A percentile compares a stretch with the other conserved stretches of the same genome.
phyloP scores from a whole-genome alignment of 768 basidiomycete genomes.

The Termitomyces sp. region DNA sequence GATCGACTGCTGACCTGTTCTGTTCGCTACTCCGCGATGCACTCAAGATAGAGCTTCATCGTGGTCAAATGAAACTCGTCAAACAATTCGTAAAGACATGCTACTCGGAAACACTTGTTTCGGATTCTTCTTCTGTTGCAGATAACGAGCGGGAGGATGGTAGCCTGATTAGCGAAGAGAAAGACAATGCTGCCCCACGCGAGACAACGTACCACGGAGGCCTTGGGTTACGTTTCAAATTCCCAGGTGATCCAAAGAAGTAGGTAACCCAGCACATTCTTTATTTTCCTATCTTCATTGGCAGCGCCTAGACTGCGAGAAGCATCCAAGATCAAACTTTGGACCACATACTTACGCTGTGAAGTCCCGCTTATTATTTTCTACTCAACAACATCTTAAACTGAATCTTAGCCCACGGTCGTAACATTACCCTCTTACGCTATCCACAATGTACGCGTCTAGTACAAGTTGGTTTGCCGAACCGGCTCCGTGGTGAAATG shows the following conservation, averaged over 20 bases:
- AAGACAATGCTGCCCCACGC: slow-evolving; percentile 36
- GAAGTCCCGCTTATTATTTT: slow-evolving; percentile 16
- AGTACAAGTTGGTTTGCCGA: slow-evolving; percentile 94
- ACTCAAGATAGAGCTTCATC: slow-evolving; percentile 83
- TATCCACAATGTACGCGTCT: slow-evolving; percentile 98
- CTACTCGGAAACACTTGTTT: slow-evolving; percentile 87
- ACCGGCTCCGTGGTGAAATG: slow-evolving; percentile 90
- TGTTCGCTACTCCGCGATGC: slow-evolving; percentile 85
- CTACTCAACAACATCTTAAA: slow-evolving; percentile 2
- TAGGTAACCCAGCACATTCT: slow-evolving; percentile 25
- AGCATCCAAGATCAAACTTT: slow-evolving; percentile 92
- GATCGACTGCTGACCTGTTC: slow-evolving; percentile 91
- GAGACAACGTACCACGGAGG: slow-evolving; percentile 69
- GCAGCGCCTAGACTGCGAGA: slow-evolving; percentile 60
- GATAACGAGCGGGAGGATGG: slow-evolving; percentile 69
- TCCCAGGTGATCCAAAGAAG: slow-evolving; percentile 92
- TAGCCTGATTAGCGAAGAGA: slow-evolving; percentile 49
- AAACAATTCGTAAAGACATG: slow-evolving; percentile 89
- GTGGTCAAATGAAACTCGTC: slow-evolving; percentile 89
- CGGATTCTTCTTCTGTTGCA: slow-evolving; percentile 45
- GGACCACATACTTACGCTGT: slow-evolving; percentile 86
- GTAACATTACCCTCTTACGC: slow-evolving; percentile 90
- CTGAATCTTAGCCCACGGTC: slow-evolving; percentile 66
- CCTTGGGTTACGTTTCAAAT: slow-evolving; percentile 78
- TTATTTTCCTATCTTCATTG: slow-evolving; percentile 1